These are phyloP conservation scores for Fusarium illudens DNA, from an alignment of 2,329 filamentous ascomycete genomes.

Conservation along the genomic window DNA sequence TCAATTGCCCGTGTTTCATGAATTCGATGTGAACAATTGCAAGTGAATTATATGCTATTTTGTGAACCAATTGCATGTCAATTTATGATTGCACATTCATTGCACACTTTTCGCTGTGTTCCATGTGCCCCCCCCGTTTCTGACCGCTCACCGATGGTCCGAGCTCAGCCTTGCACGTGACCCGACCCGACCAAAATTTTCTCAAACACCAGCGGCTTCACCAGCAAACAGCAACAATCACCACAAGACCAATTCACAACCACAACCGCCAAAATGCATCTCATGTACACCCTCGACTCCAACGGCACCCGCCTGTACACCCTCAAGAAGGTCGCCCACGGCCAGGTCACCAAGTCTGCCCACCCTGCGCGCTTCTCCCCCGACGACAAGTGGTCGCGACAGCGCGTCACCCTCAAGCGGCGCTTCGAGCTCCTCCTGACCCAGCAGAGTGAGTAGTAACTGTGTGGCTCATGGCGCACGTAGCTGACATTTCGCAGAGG, in stretches of 20 bases:
- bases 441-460: conserved; percentile 66
- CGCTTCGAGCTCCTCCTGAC: conserved; percentile 88
- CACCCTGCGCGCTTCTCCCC: conserved; percentile 97
- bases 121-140: neutral
- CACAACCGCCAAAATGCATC: conserved; percentile 58
- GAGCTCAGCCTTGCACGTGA: conserved; percentile 36
- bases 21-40: too few species aligned
- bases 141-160: neutral
- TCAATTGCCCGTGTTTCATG: too few species aligned
- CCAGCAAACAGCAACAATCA: conserved; percentile 21
- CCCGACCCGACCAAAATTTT: conserved; percentile 25
- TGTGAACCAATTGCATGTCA: too few species aligned
- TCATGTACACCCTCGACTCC: conserved; percentile 84
- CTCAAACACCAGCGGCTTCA: conserved; percentile 7
- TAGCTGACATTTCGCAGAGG: conserved; percentile 33
- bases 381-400: conserved; percentile 98
- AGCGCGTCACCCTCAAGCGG: conserved; percentile 94
- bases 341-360: conserved; percentile 92
- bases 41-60: too few species aligned
- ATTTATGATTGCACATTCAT: too few species aligned
- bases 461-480: rapidly evolving
- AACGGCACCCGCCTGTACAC: conserved; percentile 93
- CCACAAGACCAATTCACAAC: neutral
- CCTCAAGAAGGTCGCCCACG: conserved; percentile 85
- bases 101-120: too few species aligned